phyloP scores from a whole-genome alignment of 495 filamentous ascomycete genomes.

The Neurospora sp. region DNA sequence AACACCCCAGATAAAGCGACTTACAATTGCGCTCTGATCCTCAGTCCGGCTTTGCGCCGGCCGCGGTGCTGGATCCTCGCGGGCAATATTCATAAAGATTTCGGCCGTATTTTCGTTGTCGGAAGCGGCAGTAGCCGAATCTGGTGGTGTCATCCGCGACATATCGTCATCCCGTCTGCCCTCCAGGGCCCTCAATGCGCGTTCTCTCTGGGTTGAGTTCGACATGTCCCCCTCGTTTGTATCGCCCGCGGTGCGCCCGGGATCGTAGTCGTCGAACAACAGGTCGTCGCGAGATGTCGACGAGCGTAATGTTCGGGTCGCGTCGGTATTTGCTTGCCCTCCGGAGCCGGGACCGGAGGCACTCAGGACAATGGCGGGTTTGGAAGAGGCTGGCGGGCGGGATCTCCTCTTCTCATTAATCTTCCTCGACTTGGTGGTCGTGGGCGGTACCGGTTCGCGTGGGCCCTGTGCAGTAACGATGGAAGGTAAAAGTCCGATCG shows the following conservation, averaged over 20 bases:
- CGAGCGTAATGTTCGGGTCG: constrained; percentile 41
- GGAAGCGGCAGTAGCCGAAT: constrained; percentile 29
- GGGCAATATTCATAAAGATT: constrained; percentile 44
- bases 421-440: constrained; percentile 17
- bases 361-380: constrained; percentile 9
- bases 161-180: constrained; percentile 31
- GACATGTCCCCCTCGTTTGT: constrained; percentile 27
- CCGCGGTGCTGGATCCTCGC: constrained; percentile 35
- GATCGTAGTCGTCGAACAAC: constrained; percentile 40
- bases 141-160: constrained; percentile 29
- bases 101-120: constrained; percentile 41
- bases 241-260: constrained; percentile 21
- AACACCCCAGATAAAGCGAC: constrained; percentile 9
- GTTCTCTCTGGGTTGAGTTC: constrained; percentile 37
- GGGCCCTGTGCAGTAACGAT: constrained; percentile 21
- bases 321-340: constrained; percentile 30
- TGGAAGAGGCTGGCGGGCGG: constrained; percentile 34
- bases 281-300: constrained; percentile 39
- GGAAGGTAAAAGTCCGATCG: constrained; percentile 1
- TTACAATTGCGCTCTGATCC: constrained; percentile 32
- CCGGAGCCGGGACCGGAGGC: constrained; percentile 8
- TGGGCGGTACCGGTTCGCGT: constrained; percentile 30
- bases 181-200: constrained; percentile 39
- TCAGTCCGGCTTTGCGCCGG: constrained; percentile 15
- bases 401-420: constrained; percentile 31